A percentile compares a stretch with the other conserved stretches of the same genome.
phyloP scores from a whole-genome alignment of 345 rosid species.

The Salix brachista region DNA sequence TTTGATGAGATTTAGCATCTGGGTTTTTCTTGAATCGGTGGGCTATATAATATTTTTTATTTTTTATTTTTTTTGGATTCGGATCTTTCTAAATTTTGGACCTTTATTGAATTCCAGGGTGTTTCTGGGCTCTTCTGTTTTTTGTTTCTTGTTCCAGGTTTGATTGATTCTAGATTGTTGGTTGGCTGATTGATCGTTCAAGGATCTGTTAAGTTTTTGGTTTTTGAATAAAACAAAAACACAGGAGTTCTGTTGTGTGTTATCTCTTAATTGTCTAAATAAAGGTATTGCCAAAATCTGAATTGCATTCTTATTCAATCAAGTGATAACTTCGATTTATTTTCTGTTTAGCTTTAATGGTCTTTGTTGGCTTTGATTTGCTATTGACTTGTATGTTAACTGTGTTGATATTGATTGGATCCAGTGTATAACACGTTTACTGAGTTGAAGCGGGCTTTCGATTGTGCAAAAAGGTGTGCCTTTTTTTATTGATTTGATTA shows the following conservation, averaged over 20 bases:
- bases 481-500: slow-evolving; percentile 9
- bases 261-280: slow-evolving; percentile 21
- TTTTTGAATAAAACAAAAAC: slow-evolving; percentile 16
- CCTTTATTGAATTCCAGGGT: slow-evolving; percentile 18
- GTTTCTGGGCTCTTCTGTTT: slow-evolving; percentile 11
- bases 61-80: slow-evolving; percentile 32
- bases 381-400: not conserved
- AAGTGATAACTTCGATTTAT: slow-evolving; percentile 11
- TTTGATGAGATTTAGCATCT: slow-evolving; percentile 54
- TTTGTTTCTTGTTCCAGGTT: slow-evolving; percentile 28
- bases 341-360: not conserved
- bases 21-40: slow-evolving; percentile 66
- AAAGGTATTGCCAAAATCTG: slow-evolving; percentile 38
- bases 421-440: slow-evolving; percentile 19
- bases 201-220: slow-evolving; percentile 48
- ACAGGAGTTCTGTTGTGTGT: slow-evolving; percentile 18
- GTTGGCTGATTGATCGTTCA: slow-evolving; percentile 35
- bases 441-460: not conserved
- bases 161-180: slow-evolving; percentile 24
- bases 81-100: slow-evolving; percentile 34
- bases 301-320: not conserved
- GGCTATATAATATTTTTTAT: slow-evolving; percentile 29
- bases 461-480: not conserved
- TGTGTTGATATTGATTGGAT: slow-evolving; percentile 25
- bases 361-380: slow-evolving; percentile 9